These are phyloP conservation scores for Tylopilus sp. DNA, from an alignment of 1,284 basidiomycete genomes.

Conservation along the genomic window DNA sequence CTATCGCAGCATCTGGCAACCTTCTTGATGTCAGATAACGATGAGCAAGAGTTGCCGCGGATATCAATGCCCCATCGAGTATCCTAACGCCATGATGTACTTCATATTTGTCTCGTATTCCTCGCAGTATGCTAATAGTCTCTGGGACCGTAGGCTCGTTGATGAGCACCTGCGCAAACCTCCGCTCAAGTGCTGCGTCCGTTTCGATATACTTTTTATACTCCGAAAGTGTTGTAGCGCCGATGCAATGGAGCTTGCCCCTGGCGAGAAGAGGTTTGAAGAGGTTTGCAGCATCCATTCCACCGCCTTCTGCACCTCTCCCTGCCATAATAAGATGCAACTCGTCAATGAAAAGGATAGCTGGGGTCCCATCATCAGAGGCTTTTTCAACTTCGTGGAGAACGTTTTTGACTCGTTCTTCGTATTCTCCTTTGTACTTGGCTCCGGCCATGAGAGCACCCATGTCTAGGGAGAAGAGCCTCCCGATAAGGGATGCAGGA, in stretches of 20 bases:
- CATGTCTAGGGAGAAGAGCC: slow-evolving; percentile 89
- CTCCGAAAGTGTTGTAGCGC: slow-evolving; percentile 91
- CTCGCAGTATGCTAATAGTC: slow-evolving; percentile 90
- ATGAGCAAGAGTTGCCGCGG: slow-evolving; percentile 89
- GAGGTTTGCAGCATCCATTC: slow-evolving; percentile 85
- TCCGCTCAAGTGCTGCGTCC: slow-evolving; percentile 89
- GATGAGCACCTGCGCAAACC: slow-evolving; percentile 93
- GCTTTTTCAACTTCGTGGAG: slow-evolving; percentile 93
- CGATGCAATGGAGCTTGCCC: slow-evolving; percentile 87
- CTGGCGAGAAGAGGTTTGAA: slow-evolving; percentile 90
- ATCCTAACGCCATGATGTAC: slow-evolving; percentile 91
- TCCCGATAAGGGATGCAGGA: slow-evolving; percentile 79
- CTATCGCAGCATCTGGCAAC: slow-evolving; percentile 89
- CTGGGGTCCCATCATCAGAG: slow-evolving; percentile 74
- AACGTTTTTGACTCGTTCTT: slow-evolving; percentile 94
- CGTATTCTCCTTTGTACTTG: slow-evolving; percentile 96
- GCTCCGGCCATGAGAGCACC: slow-evolving; percentile 96
- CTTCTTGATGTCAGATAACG: slow-evolving; percentile 88
- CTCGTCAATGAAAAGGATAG: slow-evolving; percentile 97
- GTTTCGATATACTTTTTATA: slow-evolving; percentile 97
- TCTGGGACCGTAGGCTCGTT: slow-evolving; percentile 91
- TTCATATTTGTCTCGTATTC: slow-evolving; percentile 77
- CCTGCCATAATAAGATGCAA: slow-evolving; percentile 91
- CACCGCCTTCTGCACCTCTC: slow-evolving; percentile 67
- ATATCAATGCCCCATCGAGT: slow-evolving; percentile 85